Evolutionary conservation across 768 basidiomycete species (phyloP).

Genomic region (Kwoniella newhampshirensis): DNA sequence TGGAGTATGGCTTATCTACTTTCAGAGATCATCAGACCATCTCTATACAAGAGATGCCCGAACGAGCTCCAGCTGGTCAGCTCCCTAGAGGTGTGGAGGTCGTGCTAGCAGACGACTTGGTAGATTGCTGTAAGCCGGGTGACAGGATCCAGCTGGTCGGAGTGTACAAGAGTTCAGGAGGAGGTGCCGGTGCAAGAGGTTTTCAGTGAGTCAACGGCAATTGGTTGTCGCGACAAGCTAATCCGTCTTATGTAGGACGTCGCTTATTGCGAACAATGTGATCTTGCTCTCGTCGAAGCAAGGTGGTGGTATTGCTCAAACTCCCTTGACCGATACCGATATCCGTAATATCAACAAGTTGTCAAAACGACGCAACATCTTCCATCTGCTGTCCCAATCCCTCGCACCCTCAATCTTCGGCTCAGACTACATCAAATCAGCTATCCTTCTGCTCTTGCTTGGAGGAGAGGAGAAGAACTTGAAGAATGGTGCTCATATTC

Average conservation of each 20-base stretch:
- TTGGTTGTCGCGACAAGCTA: neutral
- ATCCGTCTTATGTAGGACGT: conserved; percentile 62
- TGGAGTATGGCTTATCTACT: conserved; percentile 85
- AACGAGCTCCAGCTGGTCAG: conserved; percentile 95
- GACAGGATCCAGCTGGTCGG: conserved; percentile 97
- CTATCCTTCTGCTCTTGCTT: conserved; percentile 85
- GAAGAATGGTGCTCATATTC: conserved; percentile 94
- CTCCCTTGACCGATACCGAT: conserved; percentile 85
- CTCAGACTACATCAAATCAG: conserved; percentile 92
- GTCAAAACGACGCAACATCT: conserved; percentile 80
- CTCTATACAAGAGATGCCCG: conserved; percentile 99
- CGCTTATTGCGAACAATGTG: conserved; percentile 92
- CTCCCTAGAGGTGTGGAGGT: conserved; percentile 94
- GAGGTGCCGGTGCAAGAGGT: conserved; percentile 75
- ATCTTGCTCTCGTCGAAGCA: conserved; percentile 91
- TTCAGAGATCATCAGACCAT: conserved; percentile 97
- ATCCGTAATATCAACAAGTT: conserved; percentile 95
- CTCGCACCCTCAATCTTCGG: conserved; percentile 97
- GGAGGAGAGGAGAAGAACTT: conserved; percentile 98
- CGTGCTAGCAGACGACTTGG: conserved; percentile 91
- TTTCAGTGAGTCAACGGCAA: conserved; percentile 72
- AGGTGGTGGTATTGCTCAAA: conserved; percentile 91
- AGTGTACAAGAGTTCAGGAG: conserved; percentile 88
- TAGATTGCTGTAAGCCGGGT: conserved; percentile 96
- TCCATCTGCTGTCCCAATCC: conserved; percentile 83